A percentile compares a stretch with the other conserved stretches of the same genome.
Conservation (phyloP, 257 asterid genomes). For the Solanum corneliomulleri region DNA sequence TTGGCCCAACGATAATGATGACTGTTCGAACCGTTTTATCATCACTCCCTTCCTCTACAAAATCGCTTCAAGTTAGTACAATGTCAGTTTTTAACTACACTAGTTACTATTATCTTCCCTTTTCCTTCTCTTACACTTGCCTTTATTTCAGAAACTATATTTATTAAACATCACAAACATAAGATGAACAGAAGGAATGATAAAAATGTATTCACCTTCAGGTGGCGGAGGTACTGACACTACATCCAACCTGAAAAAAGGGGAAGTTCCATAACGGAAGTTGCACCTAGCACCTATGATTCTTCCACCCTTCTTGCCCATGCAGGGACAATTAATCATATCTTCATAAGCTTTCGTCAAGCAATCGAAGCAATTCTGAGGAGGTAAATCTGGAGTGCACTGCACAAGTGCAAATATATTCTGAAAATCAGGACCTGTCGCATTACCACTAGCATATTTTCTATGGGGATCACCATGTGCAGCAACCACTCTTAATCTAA, state of each 20-base stretch:
- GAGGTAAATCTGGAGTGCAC: conserved; percentile 18
- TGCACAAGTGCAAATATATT: conserved; percentile 3
- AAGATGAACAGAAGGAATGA: too few species aligned
- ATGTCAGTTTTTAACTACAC: too few species aligned
- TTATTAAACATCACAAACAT: too few species aligned
- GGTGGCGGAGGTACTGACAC: neutral
- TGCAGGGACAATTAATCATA: neutral
- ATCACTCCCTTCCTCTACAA: neutral
- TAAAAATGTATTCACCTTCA: neutral
- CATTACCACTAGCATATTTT: conserved; percentile 3
- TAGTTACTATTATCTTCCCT: too few species aligned
- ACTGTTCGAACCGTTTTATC: neutral
- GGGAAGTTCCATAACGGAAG: neutral
- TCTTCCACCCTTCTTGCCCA: neutral
- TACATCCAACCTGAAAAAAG: neutral
- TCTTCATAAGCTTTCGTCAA: neutral
- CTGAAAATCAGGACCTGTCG: neutral
- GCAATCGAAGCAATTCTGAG: neutral
- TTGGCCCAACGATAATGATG: neutral
- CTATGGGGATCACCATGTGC: neutral
- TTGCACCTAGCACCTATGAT: conserved; percentile 1
- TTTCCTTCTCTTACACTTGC: too few species aligned
- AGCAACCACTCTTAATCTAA: neutral
- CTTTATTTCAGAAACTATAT: too few species aligned
- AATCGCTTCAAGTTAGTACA: neutral